Base-by-base conservation (phyloP, 2,329 filamentous ascomycete species). In the Arachnomyces sp. region DNA sequence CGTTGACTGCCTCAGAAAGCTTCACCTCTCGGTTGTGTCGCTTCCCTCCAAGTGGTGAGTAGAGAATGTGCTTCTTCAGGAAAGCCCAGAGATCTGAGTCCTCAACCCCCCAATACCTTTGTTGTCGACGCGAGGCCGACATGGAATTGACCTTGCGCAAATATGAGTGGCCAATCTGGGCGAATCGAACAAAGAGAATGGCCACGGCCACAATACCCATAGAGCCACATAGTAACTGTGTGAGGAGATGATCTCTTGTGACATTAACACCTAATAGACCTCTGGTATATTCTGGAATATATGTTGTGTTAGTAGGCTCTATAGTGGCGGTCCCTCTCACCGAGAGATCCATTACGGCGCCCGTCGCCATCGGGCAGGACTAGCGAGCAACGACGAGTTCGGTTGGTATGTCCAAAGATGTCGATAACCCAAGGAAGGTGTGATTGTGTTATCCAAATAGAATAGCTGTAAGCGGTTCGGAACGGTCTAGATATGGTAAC, bases 21-120 rank as follows among this genome's bases (percentile, higher is more conserved):
- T 82, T 79, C 49, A 86, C 73, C 55, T 84, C 81, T 17, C 76
- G 70, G 53, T 92, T 92, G 64, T 92, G 86, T 53, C 85, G 74
- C 56, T 84, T 84, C 40, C 72, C 73, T 54, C 79, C 76, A 13
- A 93, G 64, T 4, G 86, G 86, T 1, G 86, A 81, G 55, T 70
- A 71, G 4, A 72, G 46, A 8, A 71, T 13, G 40, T 71, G 56
- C 38, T 67, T 71, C 55, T 71, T 72, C 34, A 67, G 49, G 31
- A 53, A 58, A 6, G 65, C 49, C 66, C 67, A 71, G 40, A 59
- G 49, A 11, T 43, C 43, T 17, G 60, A 64, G 28, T 60, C 55
- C 44, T 71, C 66, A 29, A 62, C 48, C 13, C 61, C 62, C 64
- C 67, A 72, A 48, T 65, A 71, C 20, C 54, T 59, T 45, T 71